Base-by-base conservation (phyloP, 257 asterid genomes). In the Jasminum sambac region DNA sequence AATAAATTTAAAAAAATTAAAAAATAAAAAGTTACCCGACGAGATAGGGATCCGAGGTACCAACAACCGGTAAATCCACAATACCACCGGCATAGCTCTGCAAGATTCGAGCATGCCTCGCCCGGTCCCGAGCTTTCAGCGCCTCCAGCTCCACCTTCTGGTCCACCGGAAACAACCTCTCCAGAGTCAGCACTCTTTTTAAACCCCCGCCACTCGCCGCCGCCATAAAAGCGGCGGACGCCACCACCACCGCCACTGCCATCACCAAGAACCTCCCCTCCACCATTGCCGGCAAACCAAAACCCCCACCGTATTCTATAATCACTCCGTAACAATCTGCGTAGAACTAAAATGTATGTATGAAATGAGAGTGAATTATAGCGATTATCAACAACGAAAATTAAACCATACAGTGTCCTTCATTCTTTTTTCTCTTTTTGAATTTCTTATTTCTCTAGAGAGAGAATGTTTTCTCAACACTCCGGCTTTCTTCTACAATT, bases 31-130 rank as follows among this genome's bases (percentile, higher is more conserved):
- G 38, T 74, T 89, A 91, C 96, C 98, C 98, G 67, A 82, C 87
- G 63, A 78, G 84, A 77, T 79, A 89, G 61, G 98, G 98, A 80
- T 91, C 96, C 71, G 96, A 85, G 23, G 84, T 77, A 6, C 96
- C 98, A 5, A 68, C 75, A 26, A 89, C 95, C 48, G 84, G 81
- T 55, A 91, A 89, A 85, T 88, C 90, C 4, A 89, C 95, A 39
- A 89, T 64, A 46, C 96, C 95, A 59, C 91, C 94, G 76, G 90
- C 79, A 66, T 82, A 83, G 52, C 87, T 79, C 78, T 86, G 96
- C 78, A 89, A 77, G 55, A 80, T 77, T 74, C 96, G 88, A 74
- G 85, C 84, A 82, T 92, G 98, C 75, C 98, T 88, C 24, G 83
- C 84, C 78, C 88, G 84, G 77, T 92, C 98, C 72, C 98, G 87